A percentile compares a stretch with the other conserved stretches of the same genome.
phyloP scores from a whole-genome alignment of 805 yeast species.

The Vanderwaltozyma verrucispora region DNA sequence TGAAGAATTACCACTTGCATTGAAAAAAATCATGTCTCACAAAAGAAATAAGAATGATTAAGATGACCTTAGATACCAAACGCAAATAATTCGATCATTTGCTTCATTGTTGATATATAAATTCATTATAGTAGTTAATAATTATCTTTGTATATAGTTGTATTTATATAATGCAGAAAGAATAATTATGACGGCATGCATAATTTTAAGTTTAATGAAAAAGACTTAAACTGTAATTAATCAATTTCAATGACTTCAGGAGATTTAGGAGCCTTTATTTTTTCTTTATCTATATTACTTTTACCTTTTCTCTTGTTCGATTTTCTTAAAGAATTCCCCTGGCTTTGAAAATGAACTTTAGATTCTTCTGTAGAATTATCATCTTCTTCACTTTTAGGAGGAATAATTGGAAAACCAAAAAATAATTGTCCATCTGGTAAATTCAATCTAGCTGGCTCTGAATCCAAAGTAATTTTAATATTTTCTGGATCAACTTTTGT shows the following conservation, averaged over 20 bases:
- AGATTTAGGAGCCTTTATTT: slow-evolving; percentile 44
- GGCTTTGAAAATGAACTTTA: slow-evolving; percentile 38
- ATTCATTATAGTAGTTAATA: too few relatives aligned
- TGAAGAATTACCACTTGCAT: slow-evolving; percentile 31
- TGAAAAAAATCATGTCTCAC: slow-evolving; percentile 29
- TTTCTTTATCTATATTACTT: slow-evolving; percentile 24
- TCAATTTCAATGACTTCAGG: slow-evolving; percentile 81
- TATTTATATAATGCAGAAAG: too few relatives aligned
- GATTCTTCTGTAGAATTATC: slow-evolving; percentile 21
- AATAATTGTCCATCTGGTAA: slow-evolving; percentile 82
- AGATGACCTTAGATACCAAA: not conserved
- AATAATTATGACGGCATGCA: too few relatives aligned
- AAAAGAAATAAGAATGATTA: slow-evolving; percentile 5
- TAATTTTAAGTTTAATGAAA: too few relatives aligned
- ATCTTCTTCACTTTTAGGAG: slow-evolving; percentile 33
- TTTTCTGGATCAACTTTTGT: slow-evolving; percentile 1
- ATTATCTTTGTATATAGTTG: too few relatives aligned
- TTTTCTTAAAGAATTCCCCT: slow-evolving; percentile 68
- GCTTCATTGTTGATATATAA: too few relatives aligned
- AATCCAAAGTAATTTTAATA: slow-evolving; percentile 36
- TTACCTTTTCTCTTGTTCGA: slow-evolving; percentile 59
- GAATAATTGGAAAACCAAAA: slow-evolving; percentile 76
- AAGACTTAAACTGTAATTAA: too few relatives aligned
- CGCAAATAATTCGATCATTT: too few relatives aligned
- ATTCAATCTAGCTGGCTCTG: slow-evolving; percentile 59